phyloP scores from a whole-genome alignment of 139 green algal species.

The Limnomonas spitsbergensis region DNA sequence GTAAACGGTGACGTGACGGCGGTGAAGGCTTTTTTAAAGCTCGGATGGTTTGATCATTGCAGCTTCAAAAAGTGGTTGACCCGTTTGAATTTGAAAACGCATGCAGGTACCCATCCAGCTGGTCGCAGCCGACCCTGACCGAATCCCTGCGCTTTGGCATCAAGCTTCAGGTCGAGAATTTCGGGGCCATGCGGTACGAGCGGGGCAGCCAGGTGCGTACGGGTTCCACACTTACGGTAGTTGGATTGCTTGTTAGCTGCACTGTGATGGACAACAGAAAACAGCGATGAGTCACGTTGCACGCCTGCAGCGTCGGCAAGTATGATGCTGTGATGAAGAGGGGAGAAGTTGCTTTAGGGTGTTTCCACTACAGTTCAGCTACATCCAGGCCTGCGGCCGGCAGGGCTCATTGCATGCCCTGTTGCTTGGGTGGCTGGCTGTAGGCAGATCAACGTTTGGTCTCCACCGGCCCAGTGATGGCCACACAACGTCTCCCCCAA shows the following conservation, averaged over 20 bases:
- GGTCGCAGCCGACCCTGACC: no score
- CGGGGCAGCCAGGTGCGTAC: conserved; percentile 21
- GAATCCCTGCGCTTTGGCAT: conserved; percentile 17
- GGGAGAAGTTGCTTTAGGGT: not conserved
- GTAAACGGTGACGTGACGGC: no score
- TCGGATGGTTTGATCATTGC: no score
- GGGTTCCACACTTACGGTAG: not conserved
- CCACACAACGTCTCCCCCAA: no score
- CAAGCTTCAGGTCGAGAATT: conserved; percentile 58
- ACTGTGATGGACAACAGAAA: conserved; percentile 33
- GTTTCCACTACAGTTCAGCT: not conserved
- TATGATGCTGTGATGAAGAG: not conserved
- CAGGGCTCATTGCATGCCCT: no score
- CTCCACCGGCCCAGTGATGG: no score
- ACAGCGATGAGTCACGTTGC: conserved; percentile 32
- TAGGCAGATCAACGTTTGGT: no score
- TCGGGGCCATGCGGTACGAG: conserved; percentile 52
- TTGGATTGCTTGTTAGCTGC: not conserved
- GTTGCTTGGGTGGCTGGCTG: no score
- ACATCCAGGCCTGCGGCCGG: not conserved
- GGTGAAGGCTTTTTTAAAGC: no score
- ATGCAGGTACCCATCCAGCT: no score
- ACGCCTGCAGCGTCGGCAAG: not conserved
- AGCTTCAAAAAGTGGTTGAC: no score
- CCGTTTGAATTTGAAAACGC: no score